Evolutionary conservation across 2,329 filamentous ascomycete species (phyloP).

Genomic region (Didymella keratinophila): DNA sequence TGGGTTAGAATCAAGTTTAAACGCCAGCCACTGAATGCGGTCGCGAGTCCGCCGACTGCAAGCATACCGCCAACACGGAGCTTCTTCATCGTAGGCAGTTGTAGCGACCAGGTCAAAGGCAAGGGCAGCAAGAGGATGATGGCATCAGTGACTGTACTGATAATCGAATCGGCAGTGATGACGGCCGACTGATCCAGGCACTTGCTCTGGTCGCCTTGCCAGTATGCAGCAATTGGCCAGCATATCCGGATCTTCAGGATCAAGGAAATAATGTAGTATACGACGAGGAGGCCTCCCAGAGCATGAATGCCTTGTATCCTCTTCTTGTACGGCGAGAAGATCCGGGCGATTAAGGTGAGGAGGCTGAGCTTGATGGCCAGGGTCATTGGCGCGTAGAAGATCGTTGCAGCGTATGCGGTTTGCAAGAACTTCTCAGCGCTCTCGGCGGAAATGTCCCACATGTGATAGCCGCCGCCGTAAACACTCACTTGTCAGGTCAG

Average conservation of each 20-base stretch:
- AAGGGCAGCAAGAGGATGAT: constrained; percentile 49
- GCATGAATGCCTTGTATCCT: constrained; percentile 24
- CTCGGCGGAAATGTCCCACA: constrained; percentile 18
- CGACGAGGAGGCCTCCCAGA: constrained; percentile 21
- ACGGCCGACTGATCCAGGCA: constrained; percentile 47
- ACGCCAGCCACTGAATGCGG: constrained; percentile 40
- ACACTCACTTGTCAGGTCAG: constrained; percentile 14
- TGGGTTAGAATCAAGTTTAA: constrained; percentile 27
- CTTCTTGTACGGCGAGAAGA: constrained; percentile 29
- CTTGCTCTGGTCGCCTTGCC: constrained; percentile 24
- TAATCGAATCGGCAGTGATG: constrained; percentile 45
- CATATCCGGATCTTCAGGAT: constrained; percentile 20
- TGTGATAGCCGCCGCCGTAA: constrained; percentile 24
- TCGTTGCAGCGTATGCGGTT: constrained; percentile 19
- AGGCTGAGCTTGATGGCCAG: constrained; percentile 35
- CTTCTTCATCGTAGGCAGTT: constrained; percentile 41
- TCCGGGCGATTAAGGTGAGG: constrained; percentile 33
- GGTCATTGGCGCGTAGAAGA: constrained; percentile 31
- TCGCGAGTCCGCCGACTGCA: constrained; percentile 42
- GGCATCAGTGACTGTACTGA: constrained; percentile 47
- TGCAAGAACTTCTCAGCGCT: constrained; percentile 13
- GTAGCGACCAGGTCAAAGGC: constrained; percentile 43
- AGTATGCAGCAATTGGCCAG: constrained; percentile 33
- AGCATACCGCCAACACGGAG: constrained; percentile 46
- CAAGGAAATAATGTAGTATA: constrained; percentile 17